Evolutionary conservation across 202 grass and related monocot species (phyloP).

Genomic region (Panicum virgatum): DNA sequence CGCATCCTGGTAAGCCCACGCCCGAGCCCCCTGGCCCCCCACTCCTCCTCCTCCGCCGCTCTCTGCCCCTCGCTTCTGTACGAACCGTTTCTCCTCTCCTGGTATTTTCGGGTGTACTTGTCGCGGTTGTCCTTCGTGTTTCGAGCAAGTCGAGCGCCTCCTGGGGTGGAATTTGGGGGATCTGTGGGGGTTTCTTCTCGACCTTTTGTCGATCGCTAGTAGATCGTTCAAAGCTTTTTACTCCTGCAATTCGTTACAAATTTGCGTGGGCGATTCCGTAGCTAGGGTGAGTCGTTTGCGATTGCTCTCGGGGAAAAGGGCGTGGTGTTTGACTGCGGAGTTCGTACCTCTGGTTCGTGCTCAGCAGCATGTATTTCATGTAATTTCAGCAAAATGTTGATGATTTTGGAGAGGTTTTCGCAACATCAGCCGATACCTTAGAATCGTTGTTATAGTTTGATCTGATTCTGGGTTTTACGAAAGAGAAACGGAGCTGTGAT

Average conservation of each 20-base stretch:
- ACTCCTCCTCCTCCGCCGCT: background rate
- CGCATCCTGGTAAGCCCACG: conserved; percentile 75
- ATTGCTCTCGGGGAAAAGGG: background rate
- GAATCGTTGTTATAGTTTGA: background rate
- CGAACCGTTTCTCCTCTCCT: background rate
- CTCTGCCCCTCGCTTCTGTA: conserved; percentile 5
- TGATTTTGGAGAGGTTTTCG: background rate
- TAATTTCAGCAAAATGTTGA: conserved; percentile 7
- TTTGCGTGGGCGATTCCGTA: conserved; percentile 2
- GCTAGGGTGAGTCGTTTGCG: background rate
- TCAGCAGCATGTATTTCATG: background rate
- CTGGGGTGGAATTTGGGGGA: conserved; percentile 42
- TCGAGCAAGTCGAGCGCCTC: background rate
- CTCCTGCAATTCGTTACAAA: background rate
- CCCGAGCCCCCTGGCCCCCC: too few species aligned
- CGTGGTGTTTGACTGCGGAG: background rate
- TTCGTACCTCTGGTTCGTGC: background rate
- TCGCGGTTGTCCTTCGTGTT: background rate
- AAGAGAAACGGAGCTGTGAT: background rate
- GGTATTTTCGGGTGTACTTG: background rate
- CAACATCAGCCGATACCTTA: background rate
- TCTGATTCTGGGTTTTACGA: background rate
- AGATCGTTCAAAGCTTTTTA: background rate
- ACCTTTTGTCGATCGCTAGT: background rate
- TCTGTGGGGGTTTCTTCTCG: conserved; percentile 12